These are phyloP conservation scores for Antrodiella citrinella DNA, from an alignment of 768 basidiomycete genomes.

Conservation along the genomic window DNA sequence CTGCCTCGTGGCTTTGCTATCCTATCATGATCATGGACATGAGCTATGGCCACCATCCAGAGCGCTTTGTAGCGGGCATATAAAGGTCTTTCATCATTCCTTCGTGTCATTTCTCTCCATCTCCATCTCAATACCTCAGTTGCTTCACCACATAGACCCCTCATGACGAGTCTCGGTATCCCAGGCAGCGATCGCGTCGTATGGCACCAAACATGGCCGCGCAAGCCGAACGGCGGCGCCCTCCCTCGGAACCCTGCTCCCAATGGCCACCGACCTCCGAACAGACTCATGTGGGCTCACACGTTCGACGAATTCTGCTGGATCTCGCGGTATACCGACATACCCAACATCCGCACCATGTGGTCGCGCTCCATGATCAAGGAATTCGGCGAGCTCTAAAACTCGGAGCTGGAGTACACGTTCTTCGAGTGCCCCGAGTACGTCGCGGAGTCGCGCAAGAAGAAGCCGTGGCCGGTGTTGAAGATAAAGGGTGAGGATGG, in stretches of 20 bases:
- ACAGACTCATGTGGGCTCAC: slow-evolving; percentile 23
- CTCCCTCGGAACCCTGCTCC: slow-evolving; percentile 13
- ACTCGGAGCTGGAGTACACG: slow-evolving; percentile 5
- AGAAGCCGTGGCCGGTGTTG: slow-evolving; percentile 20
- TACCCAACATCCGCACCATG: slow-evolving; percentile 20
- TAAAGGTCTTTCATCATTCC: no score
- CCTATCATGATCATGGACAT: no score
- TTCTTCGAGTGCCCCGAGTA: slow-evolving; percentile 11
- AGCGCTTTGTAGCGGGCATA: no score
- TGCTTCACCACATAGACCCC: no score
- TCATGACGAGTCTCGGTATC: no score
- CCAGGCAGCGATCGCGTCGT: no score
- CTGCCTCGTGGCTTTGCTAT: no score
- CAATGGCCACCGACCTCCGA: slow-evolving; percentile 15
- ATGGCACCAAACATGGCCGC: slow-evolving; percentile 5
- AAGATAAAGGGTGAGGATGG: slow-evolving; percentile 2
- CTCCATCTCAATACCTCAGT: no score
- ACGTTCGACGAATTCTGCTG: slow-evolving; percentile 20
- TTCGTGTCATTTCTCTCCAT: no score
- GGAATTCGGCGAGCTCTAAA: slow-evolving; percentile 23
- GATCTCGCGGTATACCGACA: slow-evolving; percentile 13
- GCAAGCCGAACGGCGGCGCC: slow-evolving; percentile 9
- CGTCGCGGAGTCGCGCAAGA: slow-evolving; percentile 12
- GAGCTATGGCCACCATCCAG: no score
- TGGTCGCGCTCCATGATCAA: slow-evolving; percentile 30